Base-by-base conservation (phyloP, 2,329 filamentous ascomycete species). In the Scytalidium lignicola region DNA sequence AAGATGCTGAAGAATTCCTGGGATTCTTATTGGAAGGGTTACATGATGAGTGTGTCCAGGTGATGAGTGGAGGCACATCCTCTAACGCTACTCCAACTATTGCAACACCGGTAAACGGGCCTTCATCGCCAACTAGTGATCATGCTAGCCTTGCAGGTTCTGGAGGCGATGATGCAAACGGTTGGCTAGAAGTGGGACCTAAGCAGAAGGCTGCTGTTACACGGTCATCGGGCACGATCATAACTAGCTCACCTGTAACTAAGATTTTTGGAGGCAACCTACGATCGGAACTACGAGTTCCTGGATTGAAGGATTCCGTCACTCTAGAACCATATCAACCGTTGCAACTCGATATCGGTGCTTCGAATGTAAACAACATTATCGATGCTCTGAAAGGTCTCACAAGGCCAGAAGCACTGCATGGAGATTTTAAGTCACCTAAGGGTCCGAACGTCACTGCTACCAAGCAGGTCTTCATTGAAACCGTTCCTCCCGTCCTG, bases 1-100 rank as follows among this genome's bases (percentile, higher is more conserved):
- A 99, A 73, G 93, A 99, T 70, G 93, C 93, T 1, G 90, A 99
- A 64, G 93, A 99, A 63, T 99, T 99, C 58, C 74, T 99, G 20
- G 92, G 91, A 0, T 95, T 97, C 65, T 74, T 99, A 28, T 76
- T 99, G 3, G 91, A 96, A 62, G 89, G 90, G 43, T 80, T 99
- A 28, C 91, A 96, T 60, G 91, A 97, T 56, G 93, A 99, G 67
- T 96, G 91, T 65, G 82, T 83, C 15, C 78, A 84, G 50, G 84
- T 92, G 43, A 87, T 95, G 72, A 80, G 54, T 39, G 57, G 55
- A 19, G 26, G 32, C 17, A 60, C 49, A 39, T 39, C 55, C 8
- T 58, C 50, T 15, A 59, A 55, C 17, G 62, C 68, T 2, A 67
- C 66, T 20, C 71, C 74, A 3, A 73, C 72, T 2, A 67, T 68